Percentiles rank a stretch among this genome's conserved stretches.
These are phyloP conservation scores for Cyclotella atomus DNA, from an alignment of 108 stramenopile genomes.

Conservation along the genomic window DNA sequence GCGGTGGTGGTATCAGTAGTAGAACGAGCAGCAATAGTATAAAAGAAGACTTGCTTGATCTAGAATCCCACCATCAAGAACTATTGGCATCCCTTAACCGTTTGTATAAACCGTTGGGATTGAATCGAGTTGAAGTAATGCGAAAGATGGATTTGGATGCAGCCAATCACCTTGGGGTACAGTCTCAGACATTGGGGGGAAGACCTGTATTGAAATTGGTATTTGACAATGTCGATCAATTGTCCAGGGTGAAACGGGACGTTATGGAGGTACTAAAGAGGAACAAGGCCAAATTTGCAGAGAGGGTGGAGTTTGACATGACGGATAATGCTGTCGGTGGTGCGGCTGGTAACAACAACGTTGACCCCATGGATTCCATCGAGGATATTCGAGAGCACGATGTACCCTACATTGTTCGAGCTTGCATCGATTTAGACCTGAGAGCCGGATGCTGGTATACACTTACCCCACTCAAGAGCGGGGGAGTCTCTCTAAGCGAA, in stretches of 20 bases:
- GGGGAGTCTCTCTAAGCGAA: constrained; percentile 74
- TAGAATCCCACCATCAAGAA: constrained; percentile 66
- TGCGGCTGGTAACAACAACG: neutral
- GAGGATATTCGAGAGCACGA: constrained; percentile 93
- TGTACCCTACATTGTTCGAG: constrained; percentile 94
- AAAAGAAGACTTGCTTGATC: constrained; percentile 26
- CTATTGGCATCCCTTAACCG: constrained; percentile 68
- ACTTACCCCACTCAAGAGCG: constrained; percentile 70
- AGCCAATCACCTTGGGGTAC: constrained; percentile 72
- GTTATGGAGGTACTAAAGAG: constrained; percentile 57
- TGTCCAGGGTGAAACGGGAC: constrained; percentile 67
- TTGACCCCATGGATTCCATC: constrained; percentile 25
- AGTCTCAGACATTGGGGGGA: constrained; percentile 50
- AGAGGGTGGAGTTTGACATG: constrained; percentile 30
- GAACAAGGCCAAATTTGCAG: neutral
- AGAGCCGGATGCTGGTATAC: constrained; percentile 97
- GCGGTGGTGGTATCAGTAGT: constrained; percentile 25
- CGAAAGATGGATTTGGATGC: constrained; percentile 76
- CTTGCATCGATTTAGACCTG: constrained; percentile 90
- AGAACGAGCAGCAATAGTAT: constrained; percentile 10
- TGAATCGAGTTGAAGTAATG: constrained; percentile 67
- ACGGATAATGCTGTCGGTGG: constrained; percentile 14
- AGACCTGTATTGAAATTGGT: constrained; percentile 61
- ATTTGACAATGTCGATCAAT: constrained; percentile 84
- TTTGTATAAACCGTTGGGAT: constrained; percentile 64